A percentile compares a stretch with the other conserved stretches of the same genome.
Evolutionary conservation across 495 filamentous ascomycete genomes (phyloP).

Genomic region (Daldinia caldariorum): DNA sequence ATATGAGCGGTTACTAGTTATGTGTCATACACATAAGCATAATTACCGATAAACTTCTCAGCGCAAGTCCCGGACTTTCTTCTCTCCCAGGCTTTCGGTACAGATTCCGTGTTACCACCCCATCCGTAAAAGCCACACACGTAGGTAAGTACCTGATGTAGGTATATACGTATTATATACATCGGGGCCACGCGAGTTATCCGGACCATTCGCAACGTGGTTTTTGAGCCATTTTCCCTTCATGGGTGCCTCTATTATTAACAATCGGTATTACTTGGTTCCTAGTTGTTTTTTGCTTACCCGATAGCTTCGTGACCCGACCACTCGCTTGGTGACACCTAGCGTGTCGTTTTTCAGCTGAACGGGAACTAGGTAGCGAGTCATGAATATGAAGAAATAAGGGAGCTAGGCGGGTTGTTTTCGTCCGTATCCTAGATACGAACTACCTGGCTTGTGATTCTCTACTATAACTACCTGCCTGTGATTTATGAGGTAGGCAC

Average conservation of each 20-base stretch:
- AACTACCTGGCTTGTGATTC: not conserved
- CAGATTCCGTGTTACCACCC: conserved; percentile 33
- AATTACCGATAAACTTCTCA: not conserved
- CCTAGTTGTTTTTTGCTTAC: not conserved
- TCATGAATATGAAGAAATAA: not conserved
- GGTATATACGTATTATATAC: not conserved
- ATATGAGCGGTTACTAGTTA: not conserved
- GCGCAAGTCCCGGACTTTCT: conserved; percentile 20
- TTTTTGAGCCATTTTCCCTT: not conserved
- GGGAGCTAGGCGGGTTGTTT: not conserved
- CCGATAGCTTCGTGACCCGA: conserved; percentile 2
- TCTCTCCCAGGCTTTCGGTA: conserved; percentile 29
- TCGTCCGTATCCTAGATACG: not conserved
- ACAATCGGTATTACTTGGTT: not conserved
- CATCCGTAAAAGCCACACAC: conserved; percentile 27
- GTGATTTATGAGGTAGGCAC: conserved; percentile 2
- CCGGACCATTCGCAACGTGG: not conserved
- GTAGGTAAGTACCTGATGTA: too few relatives aligned
- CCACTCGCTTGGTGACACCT: not conserved
- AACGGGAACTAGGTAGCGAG: not conserved
- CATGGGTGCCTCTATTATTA: not conserved
- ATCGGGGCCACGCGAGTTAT: not conserved
- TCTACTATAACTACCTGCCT: not conserved
- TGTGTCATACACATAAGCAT: not conserved
- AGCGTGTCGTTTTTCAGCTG: not conserved